Base-by-base conservation (phyloP, 306 rosid genomes). In the Vigna reflexopilosa region DNA sequence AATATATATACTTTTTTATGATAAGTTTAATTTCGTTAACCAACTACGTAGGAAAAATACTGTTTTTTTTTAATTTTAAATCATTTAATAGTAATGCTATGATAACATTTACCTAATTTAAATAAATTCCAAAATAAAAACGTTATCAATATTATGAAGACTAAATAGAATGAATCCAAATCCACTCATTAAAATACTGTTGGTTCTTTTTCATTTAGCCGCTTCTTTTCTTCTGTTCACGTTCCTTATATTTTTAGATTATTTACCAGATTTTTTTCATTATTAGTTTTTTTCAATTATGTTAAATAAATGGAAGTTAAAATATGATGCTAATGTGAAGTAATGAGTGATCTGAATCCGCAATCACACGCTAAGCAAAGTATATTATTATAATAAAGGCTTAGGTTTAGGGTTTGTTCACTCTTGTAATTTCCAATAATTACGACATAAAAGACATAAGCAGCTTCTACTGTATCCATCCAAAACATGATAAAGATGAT, bases 351-450 rank as follows among this genome's bases (percentile, higher is more conserved):
- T 30, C 34, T 30, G 34, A 30, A 30, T 30, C 34, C 34, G 34
- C 34, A 71, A 16, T 49, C 73, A 71, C 78, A 62, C 67, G 78
- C 72, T 52, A 79, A 49, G 67, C 22, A 50, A 51, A 72, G 67
- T 20, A 67, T 78, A 44, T 24, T 57, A n/a, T 9, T 63, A 30
- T 30, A 62, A 32, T 16, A 9, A 1, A 6, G 30, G n/a, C 1
- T 1, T 12, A 11, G 16, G 44, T 32, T 62, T 32, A 32, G 36
- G 36, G 36, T 32, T 34, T 34, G 6, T 34, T 34, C 22, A 20
- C 22, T 20, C 22, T 20, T 5, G 7, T 34, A 34, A 34, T 36
- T 36, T 36, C 1, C 1, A 42, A 42, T 42, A 42, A 42, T 42
- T 42, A 40, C 2, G 10, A 38, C 3, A 8, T 7, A 40, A 40